Evolutionary conservation across 2,329 filamentous ascomycete species (phyloP).

Genomic region (Ramularia endophylla): DNA sequence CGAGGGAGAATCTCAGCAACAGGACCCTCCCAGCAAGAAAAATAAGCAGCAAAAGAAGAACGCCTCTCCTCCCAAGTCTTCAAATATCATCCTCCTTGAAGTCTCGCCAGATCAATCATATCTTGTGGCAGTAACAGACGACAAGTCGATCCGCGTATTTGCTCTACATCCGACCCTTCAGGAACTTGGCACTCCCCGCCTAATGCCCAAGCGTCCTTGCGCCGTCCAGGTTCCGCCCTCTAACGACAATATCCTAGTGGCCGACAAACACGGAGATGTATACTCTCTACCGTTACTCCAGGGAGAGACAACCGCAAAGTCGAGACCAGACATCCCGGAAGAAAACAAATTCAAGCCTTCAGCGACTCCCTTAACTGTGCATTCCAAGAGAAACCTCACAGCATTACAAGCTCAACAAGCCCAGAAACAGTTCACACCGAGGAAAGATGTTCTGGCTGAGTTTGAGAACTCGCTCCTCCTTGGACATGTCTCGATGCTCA

Average conservation of each 20-base stretch:
- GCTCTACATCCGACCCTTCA: constrained; percentile 42
- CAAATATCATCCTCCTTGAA: constrained; percentile 64
- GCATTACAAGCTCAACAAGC: constrained; percentile 53
- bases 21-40: constrained; percentile 17
- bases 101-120: constrained; percentile 60
- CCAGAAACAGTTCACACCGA: constrained; percentile 38
- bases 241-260: constrained; percentile 67
- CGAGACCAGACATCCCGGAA: constrained; percentile 13
- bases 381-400: constrained; percentile 54
- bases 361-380: constrained; percentile 54
- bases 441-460: constrained; percentile 39
- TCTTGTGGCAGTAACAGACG: constrained; percentile 75
- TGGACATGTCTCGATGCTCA: constrained; percentile 93
- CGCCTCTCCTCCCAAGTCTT: constrained; percentile 30
- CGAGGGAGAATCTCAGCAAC: constrained; percentile 26
- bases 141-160: constrained; percentile 86
- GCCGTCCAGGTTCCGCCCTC: constrained; percentile 66
- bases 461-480: constrained; percentile 77
- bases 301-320: constrained; percentile 24
- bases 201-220: constrained; percentile 85
- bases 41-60: background rate
- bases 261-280: constrained; percentile 96
- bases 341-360: constrained; percentile 41
- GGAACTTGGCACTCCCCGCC: constrained; percentile 63
- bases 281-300: constrained; percentile 73